phyloP scores from a whole-genome alignment of 768 basidiomycete species.

The Russula vinacea region DNA sequence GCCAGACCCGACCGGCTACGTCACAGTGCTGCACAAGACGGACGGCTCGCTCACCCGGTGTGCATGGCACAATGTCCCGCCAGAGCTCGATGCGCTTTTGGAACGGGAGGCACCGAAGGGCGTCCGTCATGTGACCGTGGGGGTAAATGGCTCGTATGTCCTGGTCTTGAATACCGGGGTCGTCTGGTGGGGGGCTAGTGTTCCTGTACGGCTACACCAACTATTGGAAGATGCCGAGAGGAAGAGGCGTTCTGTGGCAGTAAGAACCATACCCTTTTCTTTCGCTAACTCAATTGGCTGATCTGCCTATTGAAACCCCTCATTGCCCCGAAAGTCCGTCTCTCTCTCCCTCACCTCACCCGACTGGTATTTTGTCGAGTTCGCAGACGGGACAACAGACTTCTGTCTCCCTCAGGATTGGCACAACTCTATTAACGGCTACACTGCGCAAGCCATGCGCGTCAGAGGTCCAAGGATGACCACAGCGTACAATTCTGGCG shows the following conservation, averaged over 20 bases:
- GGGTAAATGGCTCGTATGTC: slow-evolving; percentile 13
- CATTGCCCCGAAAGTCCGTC: slow-evolving; percentile 1
- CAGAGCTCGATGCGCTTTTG: slow-evolving; percentile 2
- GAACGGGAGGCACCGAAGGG: slow-evolving; percentile 8
- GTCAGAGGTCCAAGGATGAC: not conserved
- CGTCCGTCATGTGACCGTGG: slow-evolving; percentile 21
- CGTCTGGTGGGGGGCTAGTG: slow-evolving; percentile 12
- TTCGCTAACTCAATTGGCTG: not conserved
- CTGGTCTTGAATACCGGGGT: slow-evolving; percentile 12
- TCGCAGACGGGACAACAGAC: slow-evolving; percentile 2
- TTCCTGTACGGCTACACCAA: slow-evolving; percentile 3
- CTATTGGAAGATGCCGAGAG: slow-evolving; percentile 10
- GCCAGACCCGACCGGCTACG: slow-evolving; percentile 13
- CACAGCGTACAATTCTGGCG: not conserved
- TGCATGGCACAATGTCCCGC: slow-evolving; percentile 17
- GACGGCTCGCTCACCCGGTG: slow-evolving; percentile 12
- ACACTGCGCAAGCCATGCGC: not conserved
- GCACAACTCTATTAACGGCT: not conserved
- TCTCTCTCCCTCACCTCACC: slow-evolving; percentile 14
- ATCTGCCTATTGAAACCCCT: not conserved
- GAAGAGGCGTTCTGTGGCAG: slow-evolving; percentile 1
- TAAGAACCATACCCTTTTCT: not conserved
- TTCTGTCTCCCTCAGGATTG: slow-evolving; percentile 10
- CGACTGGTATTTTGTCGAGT: slow-evolving; percentile 21
- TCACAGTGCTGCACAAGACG: slow-evolving; percentile 14